These are phyloP conservation scores for Trichopus zeylanicus DNA, from an alignment of 116 monocot genomes.

Conservation along the genomic window DNA sequence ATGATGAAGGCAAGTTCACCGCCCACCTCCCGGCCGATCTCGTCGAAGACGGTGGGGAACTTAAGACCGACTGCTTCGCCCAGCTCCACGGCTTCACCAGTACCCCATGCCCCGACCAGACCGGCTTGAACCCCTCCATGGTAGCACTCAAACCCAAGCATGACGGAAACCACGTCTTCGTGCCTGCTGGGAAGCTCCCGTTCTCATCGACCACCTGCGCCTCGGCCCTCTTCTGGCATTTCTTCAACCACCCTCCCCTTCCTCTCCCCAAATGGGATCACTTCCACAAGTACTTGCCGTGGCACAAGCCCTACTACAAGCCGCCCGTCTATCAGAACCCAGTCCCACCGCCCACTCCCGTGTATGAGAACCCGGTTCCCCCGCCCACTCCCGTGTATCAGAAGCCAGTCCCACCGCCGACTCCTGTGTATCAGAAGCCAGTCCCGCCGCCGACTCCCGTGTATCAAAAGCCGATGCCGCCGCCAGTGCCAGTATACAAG, in stretches of 20 bases:
- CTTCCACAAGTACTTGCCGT: background rate
- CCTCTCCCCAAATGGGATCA: background rate
- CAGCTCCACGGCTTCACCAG: constrained; percentile 31
- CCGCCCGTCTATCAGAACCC: no score
- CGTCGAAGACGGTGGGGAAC: constrained; percentile 17
- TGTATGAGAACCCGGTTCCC: no score
- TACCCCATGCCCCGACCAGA: constrained; percentile 30
- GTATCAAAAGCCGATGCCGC: constrained; percentile 15
- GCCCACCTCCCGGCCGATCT: constrained; percentile 31
- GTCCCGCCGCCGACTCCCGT: no score
- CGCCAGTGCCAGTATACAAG: constrained; percentile 3
- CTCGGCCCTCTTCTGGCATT: constrained; percentile 31
- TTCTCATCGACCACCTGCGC: constrained; percentile 43
- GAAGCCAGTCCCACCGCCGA: no score
- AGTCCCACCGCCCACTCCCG: no score
- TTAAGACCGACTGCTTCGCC: constrained; percentile 41
- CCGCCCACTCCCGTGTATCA: no score
- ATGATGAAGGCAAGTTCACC: constrained; percentile 38
- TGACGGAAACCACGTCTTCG: constrained; percentile 18
- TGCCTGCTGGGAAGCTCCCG: constrained; percentile 19
- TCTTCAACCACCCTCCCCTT: constrained; percentile 3
- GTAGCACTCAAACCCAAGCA: constrained; percentile 18
- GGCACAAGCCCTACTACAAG: constrained; percentile 10
- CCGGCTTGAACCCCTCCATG: constrained; percentile 15
- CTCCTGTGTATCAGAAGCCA: no score